Evolutionary conservation across 768 basidiomycete genomes (phyloP), one percentile per base, ranked within the genome.

Genomic region (Fistulinella prunicolor): DNA sequence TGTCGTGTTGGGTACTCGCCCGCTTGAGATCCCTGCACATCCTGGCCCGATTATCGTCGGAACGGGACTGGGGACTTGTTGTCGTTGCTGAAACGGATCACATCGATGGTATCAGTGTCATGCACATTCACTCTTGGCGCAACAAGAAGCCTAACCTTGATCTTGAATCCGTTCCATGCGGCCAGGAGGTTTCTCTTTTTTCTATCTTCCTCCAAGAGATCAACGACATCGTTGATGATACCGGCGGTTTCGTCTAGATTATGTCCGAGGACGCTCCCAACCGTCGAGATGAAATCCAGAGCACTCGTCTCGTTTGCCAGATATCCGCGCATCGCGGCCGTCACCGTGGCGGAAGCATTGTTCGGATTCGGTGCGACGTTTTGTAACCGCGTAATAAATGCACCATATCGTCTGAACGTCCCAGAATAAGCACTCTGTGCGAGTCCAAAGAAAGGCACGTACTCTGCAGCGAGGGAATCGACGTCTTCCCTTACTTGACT

Each of bases 1-100:
- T 63, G 94, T 93, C 28, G 85, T 88, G 56, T 87, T 89, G 47
- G 95, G 73, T 26, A 92, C 85, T 3, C 89, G 83, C 6, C 91
- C 92, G 21, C 84, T 81, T 4, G 89, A 75, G 52, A 94, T 86
- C 0, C 83, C 86, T 0, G 91, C 84, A 55, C 86, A 94, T 36
- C 82, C 83, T 0, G 80, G 71, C 9, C 86, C 84, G 0, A 76
- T 63, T 3, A 79, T 64, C 3, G 75, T 72, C 4, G 85, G 83
- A 0, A 75, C 65, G 6, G 94, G 75, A 41, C 91, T 85, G 0
- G 93, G 92, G 70, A 93, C 92, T 56, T 92, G 83, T 62, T 82
- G 81, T 17, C 83, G 85, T 82, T 89, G 87, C 88, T 93, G 16
- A 52, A 20, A n/a, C n/a, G n/a, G n/a, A n/a, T n/a, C n/a, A n/a